Conservation (phyloP, 2,329 filamentous ascomycete genomes). For the Colletotrichum trifolii region DNA sequence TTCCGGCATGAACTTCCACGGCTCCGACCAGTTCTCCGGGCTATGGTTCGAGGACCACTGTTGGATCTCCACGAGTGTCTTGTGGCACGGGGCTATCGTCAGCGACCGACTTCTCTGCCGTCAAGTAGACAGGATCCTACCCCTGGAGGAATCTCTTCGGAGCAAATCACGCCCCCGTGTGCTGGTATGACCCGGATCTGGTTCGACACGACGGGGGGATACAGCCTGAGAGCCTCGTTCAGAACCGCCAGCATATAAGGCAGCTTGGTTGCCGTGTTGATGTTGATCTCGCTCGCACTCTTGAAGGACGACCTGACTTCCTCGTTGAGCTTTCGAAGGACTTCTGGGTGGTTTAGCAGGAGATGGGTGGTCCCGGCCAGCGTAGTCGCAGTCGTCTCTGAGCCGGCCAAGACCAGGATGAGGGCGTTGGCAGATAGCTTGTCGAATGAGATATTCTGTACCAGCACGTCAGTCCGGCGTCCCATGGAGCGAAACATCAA, state of each 20-base stretch:
- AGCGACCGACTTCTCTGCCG: too few relatives aligned
- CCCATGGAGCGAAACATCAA: background rate
- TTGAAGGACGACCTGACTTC: slow-evolving; percentile 54
- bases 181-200: slow-evolving; percentile 43
- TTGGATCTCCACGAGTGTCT: slow-evolving; percentile 15
- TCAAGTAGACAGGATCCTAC: background rate
- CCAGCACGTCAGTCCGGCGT: too few relatives aligned
- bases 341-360: slow-evolving; percentile 46
- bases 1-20: slow-evolving; percentile 25
- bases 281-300: slow-evolving; percentile 50
- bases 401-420: slow-evolving; percentile 49
- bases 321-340: slow-evolving; percentile 43
- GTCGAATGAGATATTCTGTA: slow-evolving; percentile 38
- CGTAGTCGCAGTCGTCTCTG: slow-evolving; percentile 58
- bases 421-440: slow-evolving; percentile 35
- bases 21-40: background rate
- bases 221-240: slow-evolving; percentile 54
- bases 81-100: background rate
- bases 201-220: slow-evolving; percentile 43
- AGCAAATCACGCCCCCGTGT: slow-evolving; percentile 46
- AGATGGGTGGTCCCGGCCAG: slow-evolving; percentile 54
- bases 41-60: background rate
- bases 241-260: slow-evolving; percentile 54
- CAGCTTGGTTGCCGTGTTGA: slow-evolving; percentile 44
- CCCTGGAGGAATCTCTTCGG: slow-evolving; percentile 44